Base-by-base conservation (phyloP, 495 filamentous ascomycete species). In the Xylaria intraflava region DNA sequence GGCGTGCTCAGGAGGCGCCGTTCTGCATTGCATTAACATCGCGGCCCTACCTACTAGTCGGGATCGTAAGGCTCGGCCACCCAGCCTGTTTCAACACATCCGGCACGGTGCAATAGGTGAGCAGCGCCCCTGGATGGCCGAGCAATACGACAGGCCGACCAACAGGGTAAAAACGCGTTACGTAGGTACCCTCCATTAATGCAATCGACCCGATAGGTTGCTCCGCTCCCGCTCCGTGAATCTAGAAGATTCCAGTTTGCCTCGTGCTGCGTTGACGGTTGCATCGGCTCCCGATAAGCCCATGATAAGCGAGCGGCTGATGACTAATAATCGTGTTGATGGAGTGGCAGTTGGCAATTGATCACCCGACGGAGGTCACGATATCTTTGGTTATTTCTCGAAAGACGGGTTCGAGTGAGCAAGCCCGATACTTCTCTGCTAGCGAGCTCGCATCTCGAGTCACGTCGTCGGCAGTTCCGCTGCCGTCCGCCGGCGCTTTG, bases 391-490 rank as follows among this genome's bases (percentile, higher is more conserved):
- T 79, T 62, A 95, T 89, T 9, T 65, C 75, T 62, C 79, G 75
- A 66, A 96, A 93, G 17, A 90, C 74, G 30, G 78, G 77, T 64
- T 77, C 82, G 24, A 94, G 79, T 60, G 87, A 90, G 65, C 88
- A 92, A 50, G 77, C 75, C 60, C 75, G 74, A 71, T 96, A 96
- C 69, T 86, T 89, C 39, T 89, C 78, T 33, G 89, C 88, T 61
- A 95, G 68, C 23, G 77, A 67, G 17, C 77, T 77, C 6, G 77
- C 62, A 55, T 83, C 81, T 38, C 68, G 76, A 22, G 59, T 63
- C 12, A 57, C 70, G 26, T 58, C 56, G n/a, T 51, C 64, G n/a
- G 60, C 48, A 17, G 60, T 46, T 30, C 39, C 50, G 33, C 62
- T 56, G 19, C 55, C 45, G 38, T 58, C 51, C 40, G 57, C 60